phyloP scores from a whole-genome alignment of 352 stramenopile species.

The Pythium plurisporium region DNA sequence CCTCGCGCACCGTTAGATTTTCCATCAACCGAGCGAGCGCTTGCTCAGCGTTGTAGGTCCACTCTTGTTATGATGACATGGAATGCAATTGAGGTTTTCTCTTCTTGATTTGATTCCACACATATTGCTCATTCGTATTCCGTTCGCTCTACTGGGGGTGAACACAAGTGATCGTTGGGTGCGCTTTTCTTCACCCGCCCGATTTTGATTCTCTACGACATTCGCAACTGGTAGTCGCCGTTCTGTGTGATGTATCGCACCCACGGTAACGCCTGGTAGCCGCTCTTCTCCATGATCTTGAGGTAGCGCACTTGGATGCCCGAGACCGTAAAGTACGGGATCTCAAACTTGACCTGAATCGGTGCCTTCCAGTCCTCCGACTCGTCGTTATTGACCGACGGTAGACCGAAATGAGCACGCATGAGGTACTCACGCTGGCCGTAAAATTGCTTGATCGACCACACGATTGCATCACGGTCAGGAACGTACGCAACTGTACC shows the following conservation, averaged over 20 bases:
- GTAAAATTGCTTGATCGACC: slow-evolving; percentile 99
- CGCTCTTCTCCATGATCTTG: slow-evolving; percentile 99
- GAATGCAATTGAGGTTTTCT: background rate
- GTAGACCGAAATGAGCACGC: slow-evolving; percentile 98
- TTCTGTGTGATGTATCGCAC: slow-evolving; percentile 99
- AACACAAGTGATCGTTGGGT: too few relatives aligned
- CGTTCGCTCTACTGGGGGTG: too few relatives aligned
- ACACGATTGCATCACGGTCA: slow-evolving; percentile 97
- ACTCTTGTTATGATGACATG: background rate
- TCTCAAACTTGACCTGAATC: slow-evolving; percentile 96
- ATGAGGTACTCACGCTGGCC: slow-evolving; percentile 98
- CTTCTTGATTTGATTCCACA: background rate
- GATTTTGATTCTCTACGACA: slow-evolving; percentile 95
- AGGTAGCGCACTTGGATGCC: slow-evolving; percentile 99
- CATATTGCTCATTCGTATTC: background rate
- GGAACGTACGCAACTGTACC: slow-evolving; percentile 98
- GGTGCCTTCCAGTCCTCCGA: slow-evolving; percentile 88
- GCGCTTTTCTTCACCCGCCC: too few relatives aligned
- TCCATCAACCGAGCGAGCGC: too few relatives aligned
- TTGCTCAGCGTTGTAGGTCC: background rate
- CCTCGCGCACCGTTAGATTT: slow-evolving; percentile 70
- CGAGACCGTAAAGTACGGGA: slow-evolving; percentile 94
- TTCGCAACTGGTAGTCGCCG: slow-evolving; percentile 98
- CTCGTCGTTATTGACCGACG: slow-evolving; percentile 91
- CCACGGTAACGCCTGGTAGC: slow-evolving; percentile 99